Evolutionary conservation across 2,329 filamentous ascomycete species (phyloP).

Genomic region (Cladosporium colombiae): DNA sequence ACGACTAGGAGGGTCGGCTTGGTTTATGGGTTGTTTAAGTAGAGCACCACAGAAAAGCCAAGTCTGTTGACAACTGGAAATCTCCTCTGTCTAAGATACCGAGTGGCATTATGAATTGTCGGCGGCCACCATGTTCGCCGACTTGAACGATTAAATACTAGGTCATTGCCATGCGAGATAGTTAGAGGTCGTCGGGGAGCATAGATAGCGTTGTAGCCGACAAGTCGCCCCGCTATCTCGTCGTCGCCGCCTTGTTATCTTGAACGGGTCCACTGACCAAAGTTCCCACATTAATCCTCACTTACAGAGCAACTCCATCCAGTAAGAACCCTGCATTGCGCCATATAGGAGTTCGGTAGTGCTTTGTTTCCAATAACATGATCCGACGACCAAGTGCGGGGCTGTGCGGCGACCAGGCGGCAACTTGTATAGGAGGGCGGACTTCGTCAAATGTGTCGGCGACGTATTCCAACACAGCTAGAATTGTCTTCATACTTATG

Average conservation of each 20-base stretch:
- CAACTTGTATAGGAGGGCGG: background rate
- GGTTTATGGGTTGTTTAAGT: background rate
- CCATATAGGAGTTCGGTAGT: background rate
- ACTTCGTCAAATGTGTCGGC: background rate
- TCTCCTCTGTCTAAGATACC: background rate
- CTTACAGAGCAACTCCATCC: background rate
- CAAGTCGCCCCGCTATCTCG: slow-evolving; percentile 1
- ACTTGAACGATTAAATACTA: background rate
- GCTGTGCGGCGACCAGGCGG: background rate
- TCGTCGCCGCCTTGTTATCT: background rate
- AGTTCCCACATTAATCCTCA: background rate
- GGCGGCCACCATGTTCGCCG: background rate
- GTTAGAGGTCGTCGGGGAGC: background rate
- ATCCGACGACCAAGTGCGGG: background rate
- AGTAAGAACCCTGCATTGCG: background rate
- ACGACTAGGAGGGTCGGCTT: background rate
- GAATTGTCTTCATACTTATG: background rate
- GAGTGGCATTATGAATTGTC: background rate
- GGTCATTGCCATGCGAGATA: background rate
- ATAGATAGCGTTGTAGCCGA: background rate
- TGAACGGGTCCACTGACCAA: background rate
- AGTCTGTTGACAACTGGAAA: background rate
- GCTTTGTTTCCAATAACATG: background rate
- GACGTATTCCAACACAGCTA: background rate
- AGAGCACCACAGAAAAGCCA: background rate